phyloP scores from a whole-genome alignment of 139 green algal species.

The Micractinium sp. region DNA sequence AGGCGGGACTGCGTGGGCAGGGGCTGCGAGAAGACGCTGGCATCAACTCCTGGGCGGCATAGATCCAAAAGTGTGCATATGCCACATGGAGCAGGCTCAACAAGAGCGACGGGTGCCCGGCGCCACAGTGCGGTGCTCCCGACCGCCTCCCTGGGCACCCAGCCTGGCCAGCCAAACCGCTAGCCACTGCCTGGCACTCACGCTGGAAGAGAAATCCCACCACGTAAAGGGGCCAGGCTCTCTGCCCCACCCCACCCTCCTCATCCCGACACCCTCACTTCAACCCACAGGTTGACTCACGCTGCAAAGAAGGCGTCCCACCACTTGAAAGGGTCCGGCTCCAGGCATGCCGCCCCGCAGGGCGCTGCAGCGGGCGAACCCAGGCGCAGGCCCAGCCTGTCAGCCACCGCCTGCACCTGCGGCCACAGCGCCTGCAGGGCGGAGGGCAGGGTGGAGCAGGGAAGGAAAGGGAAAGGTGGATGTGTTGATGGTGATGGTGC shows the following conservation, averaged over 20 bases:
- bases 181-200: no score
- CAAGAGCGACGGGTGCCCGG: no score
- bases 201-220: no score
- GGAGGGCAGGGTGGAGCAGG: background rate
- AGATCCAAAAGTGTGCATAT: no score
- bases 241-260: background rate
- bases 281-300: background rate
- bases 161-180: no score
- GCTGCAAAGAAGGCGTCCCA: conserved; percentile 37
- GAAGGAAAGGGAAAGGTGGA: background rate
- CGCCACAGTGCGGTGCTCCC: no score
- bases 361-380: conserved; percentile 22
- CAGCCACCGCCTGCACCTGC: conserved; percentile 21
- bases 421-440: conserved; percentile 29
- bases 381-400: conserved; percentile 4
- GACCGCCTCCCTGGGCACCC: no score
- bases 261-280: background rate
- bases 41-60: no score
- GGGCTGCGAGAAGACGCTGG: no score
- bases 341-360: conserved; percentile 26
- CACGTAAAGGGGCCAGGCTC: no score
- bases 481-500: background rate
- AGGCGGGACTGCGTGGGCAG: no score
- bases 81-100: no score
- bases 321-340: conserved; percentile 29